Conservation (phyloP, 192 early-diverging fungal species). For the Backusella psychrophila region DNA sequence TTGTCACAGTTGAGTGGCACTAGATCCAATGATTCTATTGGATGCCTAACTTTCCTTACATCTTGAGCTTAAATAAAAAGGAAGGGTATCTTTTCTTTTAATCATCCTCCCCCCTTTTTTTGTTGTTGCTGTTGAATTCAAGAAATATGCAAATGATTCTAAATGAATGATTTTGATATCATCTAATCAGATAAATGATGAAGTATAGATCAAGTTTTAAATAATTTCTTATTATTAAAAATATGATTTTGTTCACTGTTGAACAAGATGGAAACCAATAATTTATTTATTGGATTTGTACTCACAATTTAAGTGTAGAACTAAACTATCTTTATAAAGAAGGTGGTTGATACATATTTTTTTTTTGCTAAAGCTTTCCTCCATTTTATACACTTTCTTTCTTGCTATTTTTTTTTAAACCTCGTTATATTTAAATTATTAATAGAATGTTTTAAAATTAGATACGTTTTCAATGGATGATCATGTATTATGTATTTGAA, state of each 20-base stretch:
- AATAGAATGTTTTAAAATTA: not conserved
- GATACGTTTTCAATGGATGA: not conserved
- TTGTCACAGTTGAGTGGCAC: conserved; percentile 8
- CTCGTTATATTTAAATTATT: not conserved
- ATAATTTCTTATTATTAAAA: not conserved
- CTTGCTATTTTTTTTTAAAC: not conserved
- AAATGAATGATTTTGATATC: not conserved
- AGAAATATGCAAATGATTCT: not conserved
- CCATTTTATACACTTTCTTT: no score
- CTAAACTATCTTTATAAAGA: not conserved
- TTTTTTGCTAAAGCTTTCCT: not conserved
- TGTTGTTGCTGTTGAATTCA: no score
- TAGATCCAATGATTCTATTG: not conserved
- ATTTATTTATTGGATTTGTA: not conserved
- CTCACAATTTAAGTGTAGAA: not conserved
- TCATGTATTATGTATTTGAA: not conserved
- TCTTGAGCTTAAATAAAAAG: not conserved
- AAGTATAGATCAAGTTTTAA: not conserved
- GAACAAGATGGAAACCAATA: not conserved
- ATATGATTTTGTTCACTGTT: not conserved
- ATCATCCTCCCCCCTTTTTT: no score
- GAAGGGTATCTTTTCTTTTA: not conserved
- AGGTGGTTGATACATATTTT: not conserved
- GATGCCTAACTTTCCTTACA: not conserved
- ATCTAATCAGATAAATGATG: not conserved